phyloP scores from a whole-genome alignment of 768 basidiomycete species.

The Naganishia antarctica region DNA sequence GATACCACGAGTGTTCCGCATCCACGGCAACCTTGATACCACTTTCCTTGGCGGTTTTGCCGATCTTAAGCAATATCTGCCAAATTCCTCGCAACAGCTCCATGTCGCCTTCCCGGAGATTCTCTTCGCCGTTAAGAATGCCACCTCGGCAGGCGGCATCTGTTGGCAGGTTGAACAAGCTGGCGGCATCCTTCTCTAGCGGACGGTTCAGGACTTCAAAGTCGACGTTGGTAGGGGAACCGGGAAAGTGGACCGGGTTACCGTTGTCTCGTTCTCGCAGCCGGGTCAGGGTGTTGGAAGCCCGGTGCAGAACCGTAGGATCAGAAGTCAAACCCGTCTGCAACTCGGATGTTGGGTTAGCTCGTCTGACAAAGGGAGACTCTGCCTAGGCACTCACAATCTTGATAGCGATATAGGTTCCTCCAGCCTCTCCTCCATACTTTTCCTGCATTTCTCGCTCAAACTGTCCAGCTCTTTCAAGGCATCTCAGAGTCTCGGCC shows the following conservation, averaged over 20 bases:
- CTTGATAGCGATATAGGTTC: constrained; percentile 82
- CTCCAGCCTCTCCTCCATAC: constrained; percentile 26
- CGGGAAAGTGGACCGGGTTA: constrained; percentile 58
- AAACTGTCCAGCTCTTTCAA: constrained; percentile 75
- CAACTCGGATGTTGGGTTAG: no score
- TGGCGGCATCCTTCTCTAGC: constrained; percentile 3
- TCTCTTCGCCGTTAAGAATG: constrained; percentile 41
- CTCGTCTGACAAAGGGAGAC: background rate
- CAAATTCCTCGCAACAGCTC: constrained; percentile 60
- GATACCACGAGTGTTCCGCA: constrained; percentile 66
- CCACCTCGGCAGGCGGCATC: constrained; percentile 37
- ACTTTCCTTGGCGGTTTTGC: constrained; percentile 40
- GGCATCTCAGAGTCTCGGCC: constrained; percentile 67
- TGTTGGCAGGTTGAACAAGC: constrained; percentile 30
- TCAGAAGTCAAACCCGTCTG: constrained; percentile 44
- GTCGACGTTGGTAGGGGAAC: constrained; percentile 61
- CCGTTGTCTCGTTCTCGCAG: constrained; percentile 38
- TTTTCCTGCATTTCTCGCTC: constrained; percentile 55
- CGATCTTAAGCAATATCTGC: constrained; percentile 62
- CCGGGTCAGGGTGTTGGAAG: constrained; percentile 46
- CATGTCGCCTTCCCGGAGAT: constrained; percentile 59
- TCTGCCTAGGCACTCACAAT: constrained; percentile 54
- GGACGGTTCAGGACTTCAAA: constrained; percentile 48
- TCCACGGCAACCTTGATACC: constrained; percentile 61
- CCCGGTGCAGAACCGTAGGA: constrained; percentile 45